Evolutionary conservation across 106 monocot species (phyloP).

Genomic region (Acorus calamus): DNA sequence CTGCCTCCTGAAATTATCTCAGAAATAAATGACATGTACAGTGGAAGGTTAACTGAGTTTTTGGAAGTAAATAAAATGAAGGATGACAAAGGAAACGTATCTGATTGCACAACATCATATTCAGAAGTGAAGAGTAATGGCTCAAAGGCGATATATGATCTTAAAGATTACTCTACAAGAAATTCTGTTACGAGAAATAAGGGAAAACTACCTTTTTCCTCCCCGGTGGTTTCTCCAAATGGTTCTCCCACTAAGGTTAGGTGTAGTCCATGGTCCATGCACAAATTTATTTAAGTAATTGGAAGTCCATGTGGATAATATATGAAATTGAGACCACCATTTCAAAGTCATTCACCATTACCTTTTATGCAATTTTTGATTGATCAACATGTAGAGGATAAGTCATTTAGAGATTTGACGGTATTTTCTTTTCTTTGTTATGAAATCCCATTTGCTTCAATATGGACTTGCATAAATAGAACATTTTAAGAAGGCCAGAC

Average conservation of each 20-base stretch:
- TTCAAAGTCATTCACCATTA: too few relatives aligned
- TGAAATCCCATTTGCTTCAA: too few relatives aligned
- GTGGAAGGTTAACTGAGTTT: conserved; percentile 47
- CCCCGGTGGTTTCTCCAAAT: conserved; percentile 1
- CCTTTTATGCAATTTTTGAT: too few relatives aligned
- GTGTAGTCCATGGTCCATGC: conserved; percentile 3
- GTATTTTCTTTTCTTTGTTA: too few relatives aligned
- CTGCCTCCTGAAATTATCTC: conserved; percentile 80
- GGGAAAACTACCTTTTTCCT: conserved; percentile 19
- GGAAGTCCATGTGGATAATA: too few relatives aligned
- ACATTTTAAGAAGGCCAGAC: too few relatives aligned
- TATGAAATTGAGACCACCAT: too few relatives aligned
- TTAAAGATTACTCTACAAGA: not conserved
- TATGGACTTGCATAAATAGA: too few relatives aligned
- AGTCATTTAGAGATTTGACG: too few relatives aligned
- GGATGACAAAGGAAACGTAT: not conserved
- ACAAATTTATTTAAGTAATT: too few relatives aligned
- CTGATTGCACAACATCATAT: not conserved
- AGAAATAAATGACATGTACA: conserved; percentile 72
- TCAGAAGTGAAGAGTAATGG: not conserved
- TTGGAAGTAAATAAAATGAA: conserved; percentile 19
- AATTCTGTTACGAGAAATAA: conserved; percentile 10
- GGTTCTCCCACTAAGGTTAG: not conserved
- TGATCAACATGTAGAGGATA: too few relatives aligned
- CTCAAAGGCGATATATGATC: too few relatives aligned